These are phyloP conservation scores for Fusarium irregulare DNA, from an alignment of 2,329 filamentous ascomycete genomes.

Conservation along the genomic window DNA sequence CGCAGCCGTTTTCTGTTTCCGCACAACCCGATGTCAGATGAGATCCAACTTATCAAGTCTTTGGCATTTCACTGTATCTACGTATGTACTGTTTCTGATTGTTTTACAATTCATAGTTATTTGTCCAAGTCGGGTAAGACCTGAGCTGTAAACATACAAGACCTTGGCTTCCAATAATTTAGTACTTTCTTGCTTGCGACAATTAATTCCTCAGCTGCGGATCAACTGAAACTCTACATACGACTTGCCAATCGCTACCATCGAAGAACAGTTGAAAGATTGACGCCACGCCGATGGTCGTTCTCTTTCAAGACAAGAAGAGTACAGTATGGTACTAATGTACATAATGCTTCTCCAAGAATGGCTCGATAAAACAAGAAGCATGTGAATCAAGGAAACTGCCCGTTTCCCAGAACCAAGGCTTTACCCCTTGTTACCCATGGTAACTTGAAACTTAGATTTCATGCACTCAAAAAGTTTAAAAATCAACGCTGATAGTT, in stretches of 20 bases:
- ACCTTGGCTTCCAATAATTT: neutral
- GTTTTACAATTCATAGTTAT: neutral
- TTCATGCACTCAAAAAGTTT: slow-evolving; percentile 1
- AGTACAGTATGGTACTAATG: neutral
- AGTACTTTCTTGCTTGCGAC: neutral
- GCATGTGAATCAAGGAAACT: slow-evolving; percentile 27
- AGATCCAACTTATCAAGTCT: neutral
- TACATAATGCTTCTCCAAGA: neutral
- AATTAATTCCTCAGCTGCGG: slow-evolving; percentile 3
- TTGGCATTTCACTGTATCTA: neutral
- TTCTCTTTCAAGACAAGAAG: neutral
- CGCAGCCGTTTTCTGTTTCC: slow-evolving; percentile 11
- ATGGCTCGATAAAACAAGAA: slow-evolving; percentile 2
- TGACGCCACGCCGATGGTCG: neutral
- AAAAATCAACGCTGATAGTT: neutral
- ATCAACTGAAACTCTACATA: neutral
- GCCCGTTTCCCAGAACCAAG: neutral
- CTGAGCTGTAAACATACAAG: neutral
- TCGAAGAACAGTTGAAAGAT: neutral
- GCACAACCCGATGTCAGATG: neutral
- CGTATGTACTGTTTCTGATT: neutral
- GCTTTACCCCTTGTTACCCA: slow-evolving; percentile 25
- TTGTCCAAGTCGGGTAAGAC: neutral
- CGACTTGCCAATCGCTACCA: neutral
- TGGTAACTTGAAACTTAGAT: slow-evolving; percentile 26